Evolutionary conservation across 169 alveolate genomes (phyloP), one percentile per base, ranked within the genome.

Genomic region (Pseudocohnilembus persalinus): DNA sequence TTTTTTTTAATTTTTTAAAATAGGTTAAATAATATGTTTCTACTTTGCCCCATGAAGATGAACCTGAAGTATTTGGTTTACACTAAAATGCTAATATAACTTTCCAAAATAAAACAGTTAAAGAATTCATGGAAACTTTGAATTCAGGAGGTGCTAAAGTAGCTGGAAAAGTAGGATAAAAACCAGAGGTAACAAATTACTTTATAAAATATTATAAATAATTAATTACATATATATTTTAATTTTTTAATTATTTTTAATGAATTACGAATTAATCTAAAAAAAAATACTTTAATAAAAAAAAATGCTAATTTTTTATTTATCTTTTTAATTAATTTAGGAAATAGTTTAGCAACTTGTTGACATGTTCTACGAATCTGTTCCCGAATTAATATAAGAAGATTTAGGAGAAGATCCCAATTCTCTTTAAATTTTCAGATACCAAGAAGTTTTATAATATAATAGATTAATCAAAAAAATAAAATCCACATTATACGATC

Each of bases 21-120:
- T 49, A 49, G 68, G 92, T 94, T 35, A 93, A 90, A 65, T 90
- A 89, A 11, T 95, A 95, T 87, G 96, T 97, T 31, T 88, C 90
- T 64, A 83, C 73, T 31, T 80, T 97, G 24, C 99, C 99, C 77
- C 88, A 93, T 34, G 98, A 96, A 82, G 99, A 97, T 84, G 98
- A 95, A 29, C 99, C 99, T 78, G 98, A 95, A 90, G 97, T 97
- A 29, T 97, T 96, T 87, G 99, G 99, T 31, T 92, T 97, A 29
- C 97, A 97, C 84, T 92, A 97, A 24, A 97, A 97, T 82, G 98
- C 99, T 24, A 93, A 96, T 84, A 96, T 97, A 82, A 95, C 99
- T n/a, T 93, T 95, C 85, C 93, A 95, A 77, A 81, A 95, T 77
- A 95, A 94, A 82, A 88, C 93, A 29, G 97, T 95, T 1, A 88